Base-by-base conservation (phyloP, 2,329 filamentous ascomycete genomes). In the Botrytis tulipae region DNA sequence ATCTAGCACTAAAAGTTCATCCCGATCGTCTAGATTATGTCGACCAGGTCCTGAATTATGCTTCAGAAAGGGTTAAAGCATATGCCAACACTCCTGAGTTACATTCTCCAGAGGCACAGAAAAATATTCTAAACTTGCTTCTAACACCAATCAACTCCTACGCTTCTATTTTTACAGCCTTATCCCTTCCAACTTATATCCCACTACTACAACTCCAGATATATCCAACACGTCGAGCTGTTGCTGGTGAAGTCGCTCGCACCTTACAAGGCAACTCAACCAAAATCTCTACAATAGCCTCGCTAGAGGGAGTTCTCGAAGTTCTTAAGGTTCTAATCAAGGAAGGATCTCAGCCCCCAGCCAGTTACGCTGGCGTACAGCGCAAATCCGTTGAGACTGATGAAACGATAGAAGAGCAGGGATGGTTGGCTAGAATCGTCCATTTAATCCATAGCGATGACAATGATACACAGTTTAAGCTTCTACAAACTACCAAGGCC, bases 331-430 rank as follows among this genome's bases (percentile, higher is more conserved):
- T 99, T 0, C 85, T 99, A 51, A 96, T 99, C 81, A 96, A 94
- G 78, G 96, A 99, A 83, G 95, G 95, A 20, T 91, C 93, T 22
- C 95, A 97, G 79, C 86, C 91, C 71, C 90, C 93, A n/a, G 88
- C 90, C 65, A 93, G 93, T 44, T 98, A 98, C 79, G 91, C 95
- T 0, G 93, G 93, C 5, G 90, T 92, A 57, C 89, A 92, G 9
- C 87, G 93, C 76, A 90, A 94, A 75, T 89, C 89, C 32, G 85
- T 88, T 65, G 97, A 99, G 85, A 98, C 96, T 0, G 96, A 99
- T 75, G 97, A 99, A 84, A 98, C 95, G 0, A 90, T 98, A 80
- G 95, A 99, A 83, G 96, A 99, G 84, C 96, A 99, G 85, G 96
- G 96, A 70, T 98, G 94, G 94, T 87, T 99, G 71, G 96, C 96